These are phyloP conservation scores for Abelmoschus esculentus DNA, from an alignment of 345 rosid species.

Conservation along the genomic window DNA sequence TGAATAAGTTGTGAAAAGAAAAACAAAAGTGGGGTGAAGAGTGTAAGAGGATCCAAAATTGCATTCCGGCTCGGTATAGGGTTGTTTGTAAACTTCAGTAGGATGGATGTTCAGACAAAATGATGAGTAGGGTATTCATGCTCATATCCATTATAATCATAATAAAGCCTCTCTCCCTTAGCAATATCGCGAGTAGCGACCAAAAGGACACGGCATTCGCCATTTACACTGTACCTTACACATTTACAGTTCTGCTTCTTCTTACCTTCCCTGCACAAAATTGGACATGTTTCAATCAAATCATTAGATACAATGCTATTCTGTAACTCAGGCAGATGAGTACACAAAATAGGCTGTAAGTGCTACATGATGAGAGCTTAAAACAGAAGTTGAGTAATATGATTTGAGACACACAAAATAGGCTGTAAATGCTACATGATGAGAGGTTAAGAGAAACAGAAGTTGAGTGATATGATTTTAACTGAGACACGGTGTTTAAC, in stretches of 20 bases:
- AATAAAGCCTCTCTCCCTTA: slow-evolving; percentile 83
- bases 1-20: slow-evolving; percentile 14
- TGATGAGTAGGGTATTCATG: slow-evolving; percentile 89
- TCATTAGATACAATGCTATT: neutral
- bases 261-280: slow-evolving; percentile 70
- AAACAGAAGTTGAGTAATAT: neutral
- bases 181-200: slow-evolving; percentile 83
- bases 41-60: slow-evolving; percentile 29
- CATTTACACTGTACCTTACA: slow-evolving; percentile 75
- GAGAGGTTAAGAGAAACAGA: neutral
- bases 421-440: neutral
- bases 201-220: slow-evolving; percentile 79
- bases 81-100: slow-evolving; percentile 14
- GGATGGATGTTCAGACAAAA: slow-evolving; percentile 46
- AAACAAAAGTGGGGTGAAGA: slow-evolving; percentile 6
- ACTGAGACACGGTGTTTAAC: neutral
- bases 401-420: neutral
- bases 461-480: neutral
- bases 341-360: neutral
- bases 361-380: neutral
- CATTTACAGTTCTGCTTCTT: slow-evolving; percentile 94
- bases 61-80: slow-evolving; percentile 21
- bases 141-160: slow-evolving; percentile 92
- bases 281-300: slow-evolving; percentile 20
- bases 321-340: too few relatives aligned